phyloP scores from a whole-genome alignment of 768 basidiomycete genomes.

The Lentinula aciculospora region DNA sequence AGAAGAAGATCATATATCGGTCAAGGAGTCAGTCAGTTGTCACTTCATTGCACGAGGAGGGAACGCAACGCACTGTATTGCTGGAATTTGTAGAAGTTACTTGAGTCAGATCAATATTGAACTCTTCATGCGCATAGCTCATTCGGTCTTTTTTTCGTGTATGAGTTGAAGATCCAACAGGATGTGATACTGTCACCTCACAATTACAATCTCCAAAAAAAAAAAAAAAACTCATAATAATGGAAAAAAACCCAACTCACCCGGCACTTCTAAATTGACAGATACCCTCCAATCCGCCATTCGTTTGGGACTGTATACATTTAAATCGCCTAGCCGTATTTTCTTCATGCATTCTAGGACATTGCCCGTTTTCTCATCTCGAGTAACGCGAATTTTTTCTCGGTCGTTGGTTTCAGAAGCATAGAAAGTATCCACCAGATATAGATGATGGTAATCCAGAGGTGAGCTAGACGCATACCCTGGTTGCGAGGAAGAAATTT shows the following conservation, averaged over 20 bases:
- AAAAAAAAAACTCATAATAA: not conserved
- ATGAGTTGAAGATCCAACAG: constrained; percentile 53
- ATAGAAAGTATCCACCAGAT: constrained; percentile 80
- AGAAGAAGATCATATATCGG: not conserved
- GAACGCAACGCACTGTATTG: constrained; percentile 36
- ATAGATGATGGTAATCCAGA: constrained; percentile 71
- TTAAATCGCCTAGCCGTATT: constrained; percentile 78
- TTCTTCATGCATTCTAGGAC: constrained; percentile 74
- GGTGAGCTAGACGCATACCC: constrained; percentile 44
- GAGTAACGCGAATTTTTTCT: constrained; percentile 78
- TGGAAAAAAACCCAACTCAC: too few relatives aligned
- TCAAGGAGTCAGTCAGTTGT: too few relatives aligned
- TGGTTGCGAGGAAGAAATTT: constrained; percentile 47
- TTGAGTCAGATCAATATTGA: constrained; percentile 90
- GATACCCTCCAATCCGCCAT: constrained; percentile 90
- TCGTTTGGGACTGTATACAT: constrained; percentile 79
- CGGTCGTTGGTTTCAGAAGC: constrained; percentile 27
- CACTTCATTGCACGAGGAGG: not conserved
- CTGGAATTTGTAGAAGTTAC: constrained; percentile 56
- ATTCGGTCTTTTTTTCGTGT: constrained; percentile 84
- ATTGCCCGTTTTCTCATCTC: constrained; percentile 64
- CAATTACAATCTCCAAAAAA: not conserved
- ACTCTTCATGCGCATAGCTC: constrained; percentile 92
- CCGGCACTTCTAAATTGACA: constrained; percentile 85
- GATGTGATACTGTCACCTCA: constrained; percentile 50